Evolutionary conservation across 129 eudicot species (phyloP), one percentile per base, ranked within the genome.

Genomic region (Pseudognaphalium luteoalbum): DNA sequence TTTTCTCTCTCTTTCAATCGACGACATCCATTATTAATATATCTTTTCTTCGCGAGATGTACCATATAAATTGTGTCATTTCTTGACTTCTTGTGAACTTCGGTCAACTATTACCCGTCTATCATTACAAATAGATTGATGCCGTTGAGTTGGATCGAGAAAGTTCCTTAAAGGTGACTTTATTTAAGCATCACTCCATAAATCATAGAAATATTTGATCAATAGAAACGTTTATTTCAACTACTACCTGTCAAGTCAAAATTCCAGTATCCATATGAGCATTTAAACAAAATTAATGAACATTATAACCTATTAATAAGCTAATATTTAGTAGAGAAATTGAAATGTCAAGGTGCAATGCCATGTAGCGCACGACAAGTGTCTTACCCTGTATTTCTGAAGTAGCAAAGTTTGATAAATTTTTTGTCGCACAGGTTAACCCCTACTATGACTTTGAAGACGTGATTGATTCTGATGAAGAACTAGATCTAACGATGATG

Each of bases 391-490:
- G 28, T 10, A 14, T 5, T 57, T 33, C 34, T 58, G 2, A 11
- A 58, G 16, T 28, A 28, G 47, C 64, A 50, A 62, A 70, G 2
- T 20, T 34, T 78, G 60, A 79, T 72, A 66, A 63, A 7, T 11
- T 1, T 39, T 3, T 19, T 7, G 71, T 66, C 66, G 3, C 73
- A 78, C 93, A 93, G 98, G 98, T 75, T 41, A 93, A 88, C 57
- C 98, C 98, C 1, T 93, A 75, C 81, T 93, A 93, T 58, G 96
- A 93, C 74, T 93, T 81, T 68, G 98, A 88, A 66, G 87, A 87
- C 3, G 96, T 84, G 63, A 88, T 93, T 2, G 98, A 93, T 76
- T 93, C 98, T 0, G 98, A 93, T 76, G 98, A 93, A 83, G 98
- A 93, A 59, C 61, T 93, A 83, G 98, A 93, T 78, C 77, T 91